Evolutionary conservation across 768 basidiomycete genomes (phyloP).

Genomic region (Lactarius vividus): DNA sequence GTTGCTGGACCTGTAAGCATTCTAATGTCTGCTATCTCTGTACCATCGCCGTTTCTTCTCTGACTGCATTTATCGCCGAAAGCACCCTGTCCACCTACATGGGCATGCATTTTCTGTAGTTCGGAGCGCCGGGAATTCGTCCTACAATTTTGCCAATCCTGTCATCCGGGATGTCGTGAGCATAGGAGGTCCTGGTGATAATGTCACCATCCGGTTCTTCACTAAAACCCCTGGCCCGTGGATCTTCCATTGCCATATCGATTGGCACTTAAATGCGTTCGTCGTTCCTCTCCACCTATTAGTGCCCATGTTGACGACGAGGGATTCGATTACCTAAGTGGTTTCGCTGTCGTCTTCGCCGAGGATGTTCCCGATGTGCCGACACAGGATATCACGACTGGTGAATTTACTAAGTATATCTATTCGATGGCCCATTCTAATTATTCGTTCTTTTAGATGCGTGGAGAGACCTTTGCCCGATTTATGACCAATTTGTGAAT

Average conservation of each 20-base stretch:
- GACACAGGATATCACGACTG: background rate
- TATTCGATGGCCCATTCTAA: background rate
- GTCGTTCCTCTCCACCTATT: background rate
- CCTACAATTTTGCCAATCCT: constrained; percentile 37
- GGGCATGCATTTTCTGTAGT: constrained; percentile 24
- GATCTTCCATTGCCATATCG: constrained; percentile 34
- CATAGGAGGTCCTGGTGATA: constrained; percentile 16
- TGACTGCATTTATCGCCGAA: background rate
- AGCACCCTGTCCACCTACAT: constrained; percentile 17
- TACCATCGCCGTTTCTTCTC: background rate
- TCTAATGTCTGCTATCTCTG: background rate
- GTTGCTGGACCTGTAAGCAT: constrained; percentile 6
- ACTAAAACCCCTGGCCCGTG: constrained; percentile 33
- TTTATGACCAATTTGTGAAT: background rate
- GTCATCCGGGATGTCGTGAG: constrained; percentile 44
- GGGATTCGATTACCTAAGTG: background rate
- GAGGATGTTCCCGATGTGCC: constrained; percentile 15
- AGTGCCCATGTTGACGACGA: background rate
- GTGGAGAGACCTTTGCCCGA: background rate
- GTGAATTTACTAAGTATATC: background rate
- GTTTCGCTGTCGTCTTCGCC: constrained; percentile 22
- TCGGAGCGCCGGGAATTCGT: constrained; percentile 17
- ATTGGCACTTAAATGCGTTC: constrained; percentile 30
- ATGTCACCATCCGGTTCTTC: constrained; percentile 31
- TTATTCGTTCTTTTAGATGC: background rate